phyloP scores from a whole-genome alignment of 805 yeast genomes.

The Sungouiella blattae region DNA sequence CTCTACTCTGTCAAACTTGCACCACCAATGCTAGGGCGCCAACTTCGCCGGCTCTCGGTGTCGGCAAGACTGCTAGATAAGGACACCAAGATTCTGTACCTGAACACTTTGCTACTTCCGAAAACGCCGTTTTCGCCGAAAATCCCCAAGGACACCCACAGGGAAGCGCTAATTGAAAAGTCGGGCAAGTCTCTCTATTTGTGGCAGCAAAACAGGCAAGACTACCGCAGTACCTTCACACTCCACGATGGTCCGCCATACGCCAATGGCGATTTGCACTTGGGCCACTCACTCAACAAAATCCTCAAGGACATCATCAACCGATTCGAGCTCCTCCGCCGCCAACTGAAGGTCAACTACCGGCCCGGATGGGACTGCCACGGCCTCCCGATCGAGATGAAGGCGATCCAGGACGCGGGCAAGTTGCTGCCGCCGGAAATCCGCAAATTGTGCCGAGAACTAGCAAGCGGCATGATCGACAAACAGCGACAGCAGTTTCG shows the following conservation, averaged over 20 bases:
- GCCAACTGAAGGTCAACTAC: conserved; percentile 63
- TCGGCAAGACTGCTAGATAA: conserved; percentile 4
- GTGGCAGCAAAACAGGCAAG: conserved; percentile 44
- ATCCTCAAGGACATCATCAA: conserved; percentile 81
- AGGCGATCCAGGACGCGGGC: conserved; percentile 51
- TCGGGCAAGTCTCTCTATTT: conserved; percentile 59
- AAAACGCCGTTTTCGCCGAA: conserved; percentile 50
- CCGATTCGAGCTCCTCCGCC: conserved; percentile 57
- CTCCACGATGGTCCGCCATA: conserved; percentile 98
- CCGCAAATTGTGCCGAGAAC: conserved; percentile 60
- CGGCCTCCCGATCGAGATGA: conserved; percentile 93
- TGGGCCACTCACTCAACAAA: conserved; percentile 91
- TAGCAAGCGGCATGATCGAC: conserved; percentile 66
- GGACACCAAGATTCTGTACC: conserved; percentile 25
- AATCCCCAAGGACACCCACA: conserved; percentile 48
- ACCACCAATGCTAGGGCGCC: conserved; percentile 2
- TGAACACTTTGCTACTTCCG: conserved; percentile 62
- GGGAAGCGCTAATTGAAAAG: conserved; percentile 41
- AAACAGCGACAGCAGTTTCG: conserved; percentile 63
- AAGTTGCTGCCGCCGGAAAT: conserved; percentile 46
- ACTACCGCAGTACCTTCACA: conserved; percentile 43
- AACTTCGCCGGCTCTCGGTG: conserved; percentile 3
- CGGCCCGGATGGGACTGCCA: conserved; percentile 99
- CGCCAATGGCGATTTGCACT: conserved; percentile 91
- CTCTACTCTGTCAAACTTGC: background rate